Base-by-base conservation (phyloP, 2,329 filamentous ascomycete species). In the Thelonectria rubi region DNA sequence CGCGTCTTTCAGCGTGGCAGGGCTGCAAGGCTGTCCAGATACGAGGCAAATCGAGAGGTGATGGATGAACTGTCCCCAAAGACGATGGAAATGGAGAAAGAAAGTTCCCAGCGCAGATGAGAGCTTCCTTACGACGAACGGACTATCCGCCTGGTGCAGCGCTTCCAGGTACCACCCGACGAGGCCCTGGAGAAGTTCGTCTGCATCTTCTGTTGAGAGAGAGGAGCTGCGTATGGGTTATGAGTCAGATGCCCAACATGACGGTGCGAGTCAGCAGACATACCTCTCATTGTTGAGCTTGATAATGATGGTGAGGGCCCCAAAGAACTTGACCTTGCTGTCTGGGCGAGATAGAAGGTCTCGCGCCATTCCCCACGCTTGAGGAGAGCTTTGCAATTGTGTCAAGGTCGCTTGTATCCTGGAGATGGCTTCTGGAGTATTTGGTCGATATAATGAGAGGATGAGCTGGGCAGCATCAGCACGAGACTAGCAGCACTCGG, bases 211-310 rank as follows among this genome's bases (percentile, higher is more conserved):
- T 43, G 86, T 81, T 50, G 82, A 80, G 42, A 92, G 76, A 15
- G 82, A 81, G 57, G 78, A 75, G 68, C 80, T 84, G 26, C 5
- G 12, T 39, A 18, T 1, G 14, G 11, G 1, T 39, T 17, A 6
- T 11, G 55, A 58, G 60, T 46, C 11, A 58, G 21, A 20, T n/a
- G 4, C 2, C 20, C 5, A 32, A 24, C n/a, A 37, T 9, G 14
- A 15, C 20, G 8, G 24, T 12, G 15, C 3, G 21, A 12, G 17
- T 12, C 17, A 6, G 42, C n/a, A 52, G 12, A 71, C 81, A 65
- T 79, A 91, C 90, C 89, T 92, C 73, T 95, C 92, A n/a, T 89
- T 90, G 74, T 98, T 97, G 60, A 98, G 86, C 79, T 98, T 99
- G 70, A 98, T 88, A 52, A 93, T 96, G 67, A 97, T 90, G 0